Conservation (phyloP, 768 basidiomycete species). For the Suillus subluteus region DNA sequence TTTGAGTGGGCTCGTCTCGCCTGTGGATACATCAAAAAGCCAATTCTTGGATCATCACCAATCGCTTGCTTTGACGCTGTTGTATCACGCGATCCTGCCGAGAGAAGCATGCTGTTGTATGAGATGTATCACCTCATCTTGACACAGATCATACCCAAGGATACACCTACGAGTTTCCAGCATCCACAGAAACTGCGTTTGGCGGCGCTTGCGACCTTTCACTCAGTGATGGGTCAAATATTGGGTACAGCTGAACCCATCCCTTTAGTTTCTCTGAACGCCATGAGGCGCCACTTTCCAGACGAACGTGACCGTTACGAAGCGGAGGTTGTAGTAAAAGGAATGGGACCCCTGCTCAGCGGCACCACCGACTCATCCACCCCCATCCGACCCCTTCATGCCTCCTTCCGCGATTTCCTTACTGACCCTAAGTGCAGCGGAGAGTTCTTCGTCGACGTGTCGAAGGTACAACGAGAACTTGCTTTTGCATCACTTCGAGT, state of each 20-base stretch:
- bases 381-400: not conserved
- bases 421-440: not conserved
- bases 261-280: not conserved
- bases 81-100: not conserved
- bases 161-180: not conserved
- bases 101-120: not conserved
- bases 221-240: not conserved
- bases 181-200: not conserved
- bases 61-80: not conserved
- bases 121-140: not conserved
- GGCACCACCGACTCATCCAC: not conserved
- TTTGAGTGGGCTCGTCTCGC: not conserved
- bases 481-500: not conserved
- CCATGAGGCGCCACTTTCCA: not conserved
- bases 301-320: not conserved
- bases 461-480: not conserved
- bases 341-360: not conserved
- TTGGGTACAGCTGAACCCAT: not conserved
- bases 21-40: not conserved
- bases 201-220: not conserved
- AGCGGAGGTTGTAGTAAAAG: not conserved
- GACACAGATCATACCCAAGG: not conserved
- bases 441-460: not conserved
- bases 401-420: not conserved
- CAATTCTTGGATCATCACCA: not conserved